Conservation (phyloP, 225 moss, liverwort and hornwort species). For the Climacium dendroides region DNA sequence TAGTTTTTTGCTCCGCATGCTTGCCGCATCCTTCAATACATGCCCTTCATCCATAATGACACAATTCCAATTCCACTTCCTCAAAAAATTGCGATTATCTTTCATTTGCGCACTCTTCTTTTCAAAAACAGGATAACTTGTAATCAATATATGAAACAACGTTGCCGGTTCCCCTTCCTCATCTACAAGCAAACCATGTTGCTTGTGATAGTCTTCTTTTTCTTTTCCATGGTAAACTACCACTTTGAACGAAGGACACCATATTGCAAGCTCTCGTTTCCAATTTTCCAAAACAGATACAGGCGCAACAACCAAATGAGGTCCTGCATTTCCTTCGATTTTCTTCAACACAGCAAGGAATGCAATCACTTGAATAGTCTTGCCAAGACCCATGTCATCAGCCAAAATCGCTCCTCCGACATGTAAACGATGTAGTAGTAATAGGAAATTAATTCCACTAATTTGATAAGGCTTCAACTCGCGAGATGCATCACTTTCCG, state of each 20-base stretch:
- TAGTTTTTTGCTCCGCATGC: background rate
- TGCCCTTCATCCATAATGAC: background rate
- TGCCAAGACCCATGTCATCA: background rate
- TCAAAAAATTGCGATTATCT: background rate
- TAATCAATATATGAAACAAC: background rate
- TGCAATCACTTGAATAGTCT: background rate
- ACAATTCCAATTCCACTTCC: background rate
- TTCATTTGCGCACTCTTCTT: background rate
- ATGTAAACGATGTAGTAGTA: background rate
- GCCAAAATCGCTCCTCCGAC: background rate
- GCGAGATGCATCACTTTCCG: rapidly evolving
- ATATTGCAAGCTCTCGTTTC: background rate
- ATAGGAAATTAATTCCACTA: background rate
- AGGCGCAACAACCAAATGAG: background rate
- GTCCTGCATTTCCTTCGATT: background rate
- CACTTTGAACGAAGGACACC: background rate
- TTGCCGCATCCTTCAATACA: background rate
- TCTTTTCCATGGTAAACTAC: background rate
- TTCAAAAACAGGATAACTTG: background rate
- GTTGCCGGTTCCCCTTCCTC: background rate
- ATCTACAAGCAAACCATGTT: background rate
- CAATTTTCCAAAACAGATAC: background rate
- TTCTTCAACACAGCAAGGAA: background rate
- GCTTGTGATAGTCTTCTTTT: background rate
- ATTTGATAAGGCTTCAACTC: background rate